Conservation (phyloP, 129 eudicot species). For the Kitagawia praeruptora region DNA sequence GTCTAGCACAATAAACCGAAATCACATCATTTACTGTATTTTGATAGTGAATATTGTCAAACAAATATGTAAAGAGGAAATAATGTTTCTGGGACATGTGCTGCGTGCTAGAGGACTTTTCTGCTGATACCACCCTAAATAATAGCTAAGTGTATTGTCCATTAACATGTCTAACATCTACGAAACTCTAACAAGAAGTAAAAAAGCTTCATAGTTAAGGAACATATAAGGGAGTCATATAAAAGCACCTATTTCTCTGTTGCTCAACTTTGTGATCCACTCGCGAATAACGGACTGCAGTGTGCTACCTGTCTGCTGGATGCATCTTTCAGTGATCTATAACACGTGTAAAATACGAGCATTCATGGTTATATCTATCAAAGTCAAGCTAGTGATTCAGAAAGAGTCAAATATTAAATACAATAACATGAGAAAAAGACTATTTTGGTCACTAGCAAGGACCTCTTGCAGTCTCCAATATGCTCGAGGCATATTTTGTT, state of each 20-base stretch:
- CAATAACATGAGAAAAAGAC: neutral
- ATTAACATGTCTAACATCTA: neutral
- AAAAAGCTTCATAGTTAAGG: slow-evolving; percentile 3
- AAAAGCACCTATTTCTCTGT: slow-evolving; percentile 62
- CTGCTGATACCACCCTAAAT: neutral
- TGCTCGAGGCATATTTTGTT: neutral
- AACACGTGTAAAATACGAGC: slow-evolving; percentile 6
- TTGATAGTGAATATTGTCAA: neutral
- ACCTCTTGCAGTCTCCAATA: neutral
- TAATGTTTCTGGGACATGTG: neutral
- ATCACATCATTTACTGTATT: neutral
- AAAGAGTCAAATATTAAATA: neutral
- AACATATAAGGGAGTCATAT: neutral
- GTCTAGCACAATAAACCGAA: neutral
- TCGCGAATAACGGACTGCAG: slow-evolving; percentile 66
- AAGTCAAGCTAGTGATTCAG: neutral
- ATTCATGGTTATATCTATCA: neutral
- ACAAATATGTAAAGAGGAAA: neutral
- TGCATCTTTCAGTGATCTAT: slow-evolving; percentile 76
- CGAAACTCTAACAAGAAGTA: neutral
- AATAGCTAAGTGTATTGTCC: neutral
- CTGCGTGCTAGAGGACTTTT: neutral
- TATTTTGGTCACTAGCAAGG: neutral
- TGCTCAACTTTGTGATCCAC: slow-evolving; percentile 51
- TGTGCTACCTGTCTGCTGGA: slow-evolving; percentile 59